These are phyloP conservation scores for Tylopilus subfusipes DNA, from an alignment of 768 basidiomycete species.

Conservation along the genomic window DNA sequence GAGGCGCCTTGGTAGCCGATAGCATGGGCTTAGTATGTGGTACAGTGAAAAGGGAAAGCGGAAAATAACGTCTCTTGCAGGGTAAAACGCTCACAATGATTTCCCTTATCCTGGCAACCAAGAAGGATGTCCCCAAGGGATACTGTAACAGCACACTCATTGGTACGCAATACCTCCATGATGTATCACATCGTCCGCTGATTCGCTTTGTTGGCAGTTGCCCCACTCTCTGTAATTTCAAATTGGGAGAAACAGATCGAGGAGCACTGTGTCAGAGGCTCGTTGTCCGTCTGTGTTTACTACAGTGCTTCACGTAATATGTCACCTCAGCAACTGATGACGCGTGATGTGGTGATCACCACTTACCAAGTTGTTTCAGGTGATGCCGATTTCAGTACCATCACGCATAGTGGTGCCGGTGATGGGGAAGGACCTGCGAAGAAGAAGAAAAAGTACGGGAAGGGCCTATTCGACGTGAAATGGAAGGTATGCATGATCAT, in stretches of 20 bases:
- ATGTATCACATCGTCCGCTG: not conserved
- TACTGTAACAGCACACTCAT: constrained; percentile 75
- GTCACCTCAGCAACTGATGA: constrained; percentile 54
- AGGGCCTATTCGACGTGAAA: constrained; percentile 59
- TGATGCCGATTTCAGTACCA: constrained; percentile 40
- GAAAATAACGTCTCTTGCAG: constrained; percentile 32
- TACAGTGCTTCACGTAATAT: constrained; percentile 67
- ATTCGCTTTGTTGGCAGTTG: constrained; percentile 44
- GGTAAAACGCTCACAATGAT: constrained; percentile 93
- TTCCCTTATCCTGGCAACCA: constrained; percentile 75
- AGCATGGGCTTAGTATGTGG: constrained; percentile 70
- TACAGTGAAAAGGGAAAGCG: not conserved
- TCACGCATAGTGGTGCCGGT: constrained; percentile 4
- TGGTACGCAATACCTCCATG: constrained; percentile 39
- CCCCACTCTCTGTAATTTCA: constrained; percentile 77
- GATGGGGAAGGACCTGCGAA: constrained; percentile 31
- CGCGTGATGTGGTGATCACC: constrained; percentile 77
- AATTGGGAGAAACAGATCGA: constrained; percentile 86
- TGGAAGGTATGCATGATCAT: constrained; percentile 66
- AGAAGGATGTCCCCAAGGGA: constrained; percentile 51
- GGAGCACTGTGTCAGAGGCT: constrained; percentile 61
- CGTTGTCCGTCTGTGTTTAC: constrained; percentile 59
- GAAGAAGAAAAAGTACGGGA: constrained; percentile 59
- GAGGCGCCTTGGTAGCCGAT: constrained; percentile 87
- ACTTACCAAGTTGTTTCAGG: constrained; percentile 73